A percentile compares a stretch with the other conserved stretches of the same genome.
These are phyloP conservation scores for Alternaria dauci DNA, from an alignment of 2,329 filamentous ascomycete genomes.

Conservation along the genomic window DNA sequence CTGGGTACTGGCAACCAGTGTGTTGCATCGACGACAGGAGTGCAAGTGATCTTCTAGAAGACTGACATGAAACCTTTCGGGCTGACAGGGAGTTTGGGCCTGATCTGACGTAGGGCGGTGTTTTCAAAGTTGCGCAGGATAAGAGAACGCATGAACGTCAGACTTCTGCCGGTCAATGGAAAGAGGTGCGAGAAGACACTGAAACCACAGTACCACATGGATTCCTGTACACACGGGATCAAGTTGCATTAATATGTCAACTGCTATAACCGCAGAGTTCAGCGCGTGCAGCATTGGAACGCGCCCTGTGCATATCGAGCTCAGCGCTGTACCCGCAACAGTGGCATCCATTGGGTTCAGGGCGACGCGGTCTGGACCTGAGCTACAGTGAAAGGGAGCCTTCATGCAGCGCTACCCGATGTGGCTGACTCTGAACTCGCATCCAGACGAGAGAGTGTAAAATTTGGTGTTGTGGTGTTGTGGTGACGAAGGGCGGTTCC, in stretches of 20 bases:
- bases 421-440: slow-evolving; percentile 11
- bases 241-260: slow-evolving; percentile 21
- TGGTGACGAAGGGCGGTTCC: slow-evolving; percentile 4
- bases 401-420: neutral
- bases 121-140: slow-evolving; percentile 31
- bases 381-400: neutral
- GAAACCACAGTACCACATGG: slow-evolving; percentile 33
- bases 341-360: neutral
- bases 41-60: slow-evolving; percentile 41
- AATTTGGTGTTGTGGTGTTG: slow-evolving; percentile 4
- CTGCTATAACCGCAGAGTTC: slow-evolving; percentile 8
- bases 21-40: slow-evolving; percentile 28
- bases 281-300: slow-evolving; percentile 7
- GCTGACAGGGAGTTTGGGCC: slow-evolving; percentile 33
- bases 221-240: slow-evolving; percentile 15
- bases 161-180: slow-evolving; percentile 22
- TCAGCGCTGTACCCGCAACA: neutral
- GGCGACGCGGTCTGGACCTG: neutral
- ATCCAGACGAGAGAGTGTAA: slow-evolving; percentile 3
- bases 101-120: slow-evolving; percentile 25
- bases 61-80: slow-evolving; percentile 39
- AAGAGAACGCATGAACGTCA: slow-evolving; percentile 39
- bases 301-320: neutral
- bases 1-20: slow-evolving; percentile 18
- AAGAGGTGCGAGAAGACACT: slow-evolving; percentile 24